Base-by-base conservation (phyloP, 345 rosid species). In the Eucalyptus polybractea region DNA sequence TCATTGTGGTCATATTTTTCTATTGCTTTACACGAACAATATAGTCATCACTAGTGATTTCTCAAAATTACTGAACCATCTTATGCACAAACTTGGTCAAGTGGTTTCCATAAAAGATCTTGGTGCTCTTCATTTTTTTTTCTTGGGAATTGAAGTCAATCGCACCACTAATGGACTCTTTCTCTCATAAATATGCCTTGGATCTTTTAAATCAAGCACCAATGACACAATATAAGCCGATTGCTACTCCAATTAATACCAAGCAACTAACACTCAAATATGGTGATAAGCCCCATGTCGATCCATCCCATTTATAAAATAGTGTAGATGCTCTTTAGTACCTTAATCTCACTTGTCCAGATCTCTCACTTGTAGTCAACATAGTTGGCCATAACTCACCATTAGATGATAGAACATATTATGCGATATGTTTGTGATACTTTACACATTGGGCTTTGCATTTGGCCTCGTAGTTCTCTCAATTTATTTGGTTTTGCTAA, bases 351-450 rank as follows among this genome's bases (percentile, higher is more conserved):
- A 54, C 60, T 54, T 22, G 27, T 21, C 1, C 60, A 0, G 1
- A 54, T 54, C 11, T 54, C 60, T 54, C 60, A 22, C 3, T 56
- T 22, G 60, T 0, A 22, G 6, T 56, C 60, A 56, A 56, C 60
- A 56, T 56, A 56, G 27, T 56, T 56, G 1, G 62, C 62, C 62
- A 56, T 56, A 21, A 24, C 62, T 56, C 62, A 56, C 3, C 0
- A 56, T 56, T 3, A 9, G 1, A 56, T 22, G 62, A 1, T 56
- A 56, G 0, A 56, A 56, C 27, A 0, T 54, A 54, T 54, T 54
- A 21, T 56, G 12, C 1, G 0, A 56, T 56, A 56, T 22, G 62
- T 56, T 2, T 3, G 1, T 0, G 27, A 22, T 56, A 9, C 62
- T 22, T 56, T 22, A 56, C 29, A 56, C 12, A 1, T 22, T 22